Base-by-base conservation (phyloP, 768 basidiomycete genomes). In the Daedaleopsis nitida region DNA sequence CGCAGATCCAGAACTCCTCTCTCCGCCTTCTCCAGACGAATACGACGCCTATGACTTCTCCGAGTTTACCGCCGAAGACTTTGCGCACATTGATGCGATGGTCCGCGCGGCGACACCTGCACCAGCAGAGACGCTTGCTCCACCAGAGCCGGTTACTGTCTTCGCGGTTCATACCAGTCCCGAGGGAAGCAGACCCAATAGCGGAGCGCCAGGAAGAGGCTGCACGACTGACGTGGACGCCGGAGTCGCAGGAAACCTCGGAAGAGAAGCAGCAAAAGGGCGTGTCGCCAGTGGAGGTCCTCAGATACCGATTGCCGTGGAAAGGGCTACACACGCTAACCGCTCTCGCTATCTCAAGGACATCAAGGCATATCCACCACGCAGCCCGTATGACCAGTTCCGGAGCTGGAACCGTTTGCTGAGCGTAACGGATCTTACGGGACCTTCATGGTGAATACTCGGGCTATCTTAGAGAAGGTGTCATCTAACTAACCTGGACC, bases 401-500 rank as follows among this genome's bases (percentile, higher is more conserved):
- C 78, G 83, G n/a, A 69, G 74, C 1, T 69, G 75, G 63, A 78
- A 76, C 9, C 71, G 70, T 0, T 38, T 75, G 12, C 67, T 91
- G 13, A 83, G 83, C 1, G 89, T 90, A 21, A 83, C 87, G 0
- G 88, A 90, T 70, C 72, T 91, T 14, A 79, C 83, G 27, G 74
- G 80, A 13, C 85, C 85, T 10, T 72, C 83, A 4, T 91, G 88
- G 89, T 87, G 72, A 58, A 79, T 72, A 19, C 13, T 32, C 27
- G 3, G 7, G 7, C 7, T 32, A 7, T 3, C 27, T 32, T 8
- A 12, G 12, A 59, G 13, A 16, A 91, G 91, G 91, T 92, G 91
- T 67, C n/a, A n/a, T 32, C 27, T 32, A 32, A 32, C 7, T 32
- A 7, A 32, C 27, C 7, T 8, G 13, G 12, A 59, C 14, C 17